Conservation (phyloP, 176 grass and related monocot species). For the Poa pratensis region DNA sequence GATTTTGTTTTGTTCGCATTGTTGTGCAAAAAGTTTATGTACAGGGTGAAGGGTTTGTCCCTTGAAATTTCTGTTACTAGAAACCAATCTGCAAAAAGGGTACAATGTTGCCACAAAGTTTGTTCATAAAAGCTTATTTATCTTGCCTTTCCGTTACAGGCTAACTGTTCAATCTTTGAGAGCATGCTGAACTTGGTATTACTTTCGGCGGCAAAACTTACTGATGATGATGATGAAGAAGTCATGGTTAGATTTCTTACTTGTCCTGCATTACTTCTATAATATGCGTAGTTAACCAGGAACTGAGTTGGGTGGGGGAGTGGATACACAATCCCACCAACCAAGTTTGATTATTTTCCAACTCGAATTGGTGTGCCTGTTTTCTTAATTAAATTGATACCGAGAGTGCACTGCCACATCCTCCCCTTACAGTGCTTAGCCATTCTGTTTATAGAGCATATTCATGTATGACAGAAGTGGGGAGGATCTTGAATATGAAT, state of each 20-base stretch:
- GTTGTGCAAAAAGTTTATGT: neutral
- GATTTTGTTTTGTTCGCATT: neutral
- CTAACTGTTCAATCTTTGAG: constrained; percentile 63
- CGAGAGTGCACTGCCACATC: neutral
- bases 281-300: constrained; percentile 5
- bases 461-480: constrained; percentile 4
- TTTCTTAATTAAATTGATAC: constrained; percentile 20
- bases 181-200: constrained; percentile 58
- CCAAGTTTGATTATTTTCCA: neutral
- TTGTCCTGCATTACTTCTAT: constrained; percentile 28
- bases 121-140: constrained; percentile 11
- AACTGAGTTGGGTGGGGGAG: neutral
- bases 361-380: constrained; percentile 10
- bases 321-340: constrained; percentile 9
- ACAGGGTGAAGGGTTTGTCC: neutral
- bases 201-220: constrained; percentile 36
- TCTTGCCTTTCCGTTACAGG: constrained; percentile 51
- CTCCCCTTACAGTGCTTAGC: neutral
- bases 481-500: constrained; percentile 1
- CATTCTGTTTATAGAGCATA: constrained; percentile 18
- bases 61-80: neutral
- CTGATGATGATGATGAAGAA: constrained; percentile 51
- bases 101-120: neutral
- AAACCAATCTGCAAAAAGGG: neutral
- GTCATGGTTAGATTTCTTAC: constrained; percentile 56